Evolutionary conservation across 495 filamentous ascomycete genomes (phyloP).

Genomic region (Aspergillus heteromorphus): DNA sequence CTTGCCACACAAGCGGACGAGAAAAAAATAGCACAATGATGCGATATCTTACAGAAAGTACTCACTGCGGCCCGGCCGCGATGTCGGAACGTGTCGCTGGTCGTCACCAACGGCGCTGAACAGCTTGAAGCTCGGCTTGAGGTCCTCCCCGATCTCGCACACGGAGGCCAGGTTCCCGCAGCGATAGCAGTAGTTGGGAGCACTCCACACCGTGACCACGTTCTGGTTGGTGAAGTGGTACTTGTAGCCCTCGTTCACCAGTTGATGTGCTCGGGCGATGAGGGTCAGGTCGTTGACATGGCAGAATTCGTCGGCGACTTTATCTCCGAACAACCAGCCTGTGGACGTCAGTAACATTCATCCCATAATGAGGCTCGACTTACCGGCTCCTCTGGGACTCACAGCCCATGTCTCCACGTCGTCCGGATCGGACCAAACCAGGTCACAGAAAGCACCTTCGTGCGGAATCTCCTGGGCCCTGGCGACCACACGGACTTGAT

Average conservation of each 20-base stretch:
- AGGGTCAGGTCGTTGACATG: slow-evolving; percentile 93
- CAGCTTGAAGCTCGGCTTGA: slow-evolving; percentile 85
- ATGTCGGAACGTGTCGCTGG: slow-evolving; percentile 76
- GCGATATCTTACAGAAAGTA: slow-evolving; percentile 77
- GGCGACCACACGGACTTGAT: slow-evolving; percentile 96
- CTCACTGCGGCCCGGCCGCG: slow-evolving; percentile 76
- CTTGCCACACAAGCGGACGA: not conserved
- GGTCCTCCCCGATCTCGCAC: slow-evolving; percentile 83
- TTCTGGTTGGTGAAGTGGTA: slow-evolving; percentile 94
- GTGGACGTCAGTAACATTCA: not conserved
- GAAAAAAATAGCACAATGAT: slow-evolving; percentile 15
- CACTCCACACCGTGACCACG: slow-evolving; percentile 96
- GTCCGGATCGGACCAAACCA: slow-evolving; percentile 98
- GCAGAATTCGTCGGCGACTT: slow-evolving; percentile 98
- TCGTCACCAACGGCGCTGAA: slow-evolving; percentile 94
- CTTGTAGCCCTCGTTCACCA: slow-evolving; percentile 98
- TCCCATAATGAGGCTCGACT: too few relatives aligned
- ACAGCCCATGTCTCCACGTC: slow-evolving; percentile 98
- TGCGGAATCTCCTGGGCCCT: slow-evolving; percentile 97
- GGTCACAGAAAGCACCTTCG: slow-evolving; percentile 95
- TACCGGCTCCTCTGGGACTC: slow-evolving; percentile 80
- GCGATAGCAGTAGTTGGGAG: slow-evolving; percentile 1
- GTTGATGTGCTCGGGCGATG: slow-evolving; percentile 92
- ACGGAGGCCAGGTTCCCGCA: slow-evolving; percentile 89
- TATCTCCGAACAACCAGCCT: slow-evolving; percentile 94